Base-by-base conservation (phyloP, 768 basidiomycete genomes). In the Leccinum ochraceum region DNA sequence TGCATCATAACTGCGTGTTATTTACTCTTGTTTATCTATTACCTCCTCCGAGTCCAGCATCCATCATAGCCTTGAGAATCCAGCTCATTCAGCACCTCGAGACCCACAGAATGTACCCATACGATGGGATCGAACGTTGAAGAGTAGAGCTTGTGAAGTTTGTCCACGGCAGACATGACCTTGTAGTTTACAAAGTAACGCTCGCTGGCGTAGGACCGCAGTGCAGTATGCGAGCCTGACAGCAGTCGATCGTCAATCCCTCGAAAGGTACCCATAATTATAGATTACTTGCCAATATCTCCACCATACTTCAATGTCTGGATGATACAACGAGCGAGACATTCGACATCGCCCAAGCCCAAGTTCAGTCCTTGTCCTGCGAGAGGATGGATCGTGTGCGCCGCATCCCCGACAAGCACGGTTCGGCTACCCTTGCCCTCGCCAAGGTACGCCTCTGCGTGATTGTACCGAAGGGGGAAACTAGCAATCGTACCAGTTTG, bases 301-400 rank as follows among this genome's bases (percentile, higher is more conserved):
- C 86, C 86, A 5, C 96, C 96, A 2, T 79, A 73, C 13, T 68
- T 64, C 20, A 90, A 63, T 1, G 88, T 81, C 6, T 76, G 68
- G 34, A 85, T 75, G 39, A 98, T 84, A 64, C 86, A 86, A 52
- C 81, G 79, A 1, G 86, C 78, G 14, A 99, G 82, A 58, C 82
- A 82, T 68, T 88, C 82, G 3, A 89, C 92, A 71, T 99, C 96
- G 1, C 80, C 88, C 30, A 99, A 78, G n/a, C 96, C 97, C 70
- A 96, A 78, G 73, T 99, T 98, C 46, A 98, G 80, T 0, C 96
- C 97, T 72, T 98, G 96, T 2, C 97, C 97, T 0, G 95, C 96
- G 28, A 98, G 84, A 1, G 97, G 96, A 70, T 98, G 96, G 2
- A 94, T 79, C 0, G 92, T 93, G 69, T 98, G 97, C 17, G 95